Conservation (phyloP, 75 land plant genomes). For the Pinus albicaulis region DNA sequence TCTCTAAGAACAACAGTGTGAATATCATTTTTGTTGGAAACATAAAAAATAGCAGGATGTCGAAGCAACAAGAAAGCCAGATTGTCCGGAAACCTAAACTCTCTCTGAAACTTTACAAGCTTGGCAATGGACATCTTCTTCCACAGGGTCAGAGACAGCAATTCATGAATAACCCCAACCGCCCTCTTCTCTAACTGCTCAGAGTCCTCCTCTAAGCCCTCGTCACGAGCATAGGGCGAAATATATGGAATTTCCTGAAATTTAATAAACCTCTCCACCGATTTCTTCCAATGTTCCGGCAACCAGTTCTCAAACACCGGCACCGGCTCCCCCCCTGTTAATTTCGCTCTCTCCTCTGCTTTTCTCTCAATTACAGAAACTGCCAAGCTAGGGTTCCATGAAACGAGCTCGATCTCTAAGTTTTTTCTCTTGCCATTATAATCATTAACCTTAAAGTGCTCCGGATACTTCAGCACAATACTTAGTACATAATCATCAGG, state of each 20-base stretch:
- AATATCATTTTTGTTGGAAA: conserved; percentile 60
- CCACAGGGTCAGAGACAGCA: conserved; percentile 69
- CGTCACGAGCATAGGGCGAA: conserved; percentile 53
- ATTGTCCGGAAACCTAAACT: conserved; percentile 62
- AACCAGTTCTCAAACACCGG: conserved; percentile 37
- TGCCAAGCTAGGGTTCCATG: conserved; percentile 49
- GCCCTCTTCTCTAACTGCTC: conserved; percentile 58
- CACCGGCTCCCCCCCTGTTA: conserved; percentile 9
- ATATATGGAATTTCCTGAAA: conserved; percentile 65
- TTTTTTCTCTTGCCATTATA: conserved; percentile 32
- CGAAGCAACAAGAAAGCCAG: conserved; percentile 44
- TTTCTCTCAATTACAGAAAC: conserved; percentile 39
- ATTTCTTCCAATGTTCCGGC: conserved; percentile 40
- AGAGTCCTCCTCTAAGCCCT: conserved; percentile 23
- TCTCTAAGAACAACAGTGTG: conserved; percentile 75
- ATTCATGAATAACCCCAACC: conserved; percentile 73
- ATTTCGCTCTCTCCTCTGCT: conserved; percentile 11
- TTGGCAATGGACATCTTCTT: conserved; percentile 61
- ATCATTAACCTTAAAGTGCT: conserved; percentile 55
- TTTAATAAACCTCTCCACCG: conserved; percentile 39
- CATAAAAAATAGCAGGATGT: conserved; percentile 79
- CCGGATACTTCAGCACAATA: conserved; percentile 51
- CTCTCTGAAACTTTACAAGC: conserved; percentile 57
- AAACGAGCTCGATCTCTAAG: conserved; percentile 62
- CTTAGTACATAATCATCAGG: conserved; percentile 67